Percentiles rank a stretch among this genome's conserved stretches.
phyloP scores from a whole-genome alignment of 1,284 basidiomycete genomes.

The Wolfiporia cocos region DNA sequence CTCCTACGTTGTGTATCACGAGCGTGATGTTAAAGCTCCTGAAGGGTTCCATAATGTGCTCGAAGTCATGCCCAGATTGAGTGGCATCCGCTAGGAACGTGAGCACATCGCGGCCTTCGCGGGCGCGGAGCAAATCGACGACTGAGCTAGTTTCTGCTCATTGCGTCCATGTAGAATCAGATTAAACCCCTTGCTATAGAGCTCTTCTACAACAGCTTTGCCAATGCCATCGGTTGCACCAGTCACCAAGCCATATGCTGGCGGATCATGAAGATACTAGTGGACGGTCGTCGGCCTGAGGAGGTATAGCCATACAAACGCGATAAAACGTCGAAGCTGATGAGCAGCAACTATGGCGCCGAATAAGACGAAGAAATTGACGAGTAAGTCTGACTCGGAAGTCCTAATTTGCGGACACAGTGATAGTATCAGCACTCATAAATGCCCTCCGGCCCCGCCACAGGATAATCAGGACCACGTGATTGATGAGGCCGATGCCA shows the following conservation, averaged over 20 bases:
- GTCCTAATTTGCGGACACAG: no score
- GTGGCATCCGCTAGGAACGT: conserved; percentile 24
- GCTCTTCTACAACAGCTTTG: conserved; percentile 19
- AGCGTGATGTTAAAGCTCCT: conserved; percentile 23
- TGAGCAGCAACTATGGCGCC: no score
- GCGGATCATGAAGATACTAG: conserved; percentile 18
- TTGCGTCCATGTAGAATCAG: conserved; percentile 26
- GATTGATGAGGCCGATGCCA: no score
- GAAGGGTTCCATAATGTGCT: conserved; percentile 15
- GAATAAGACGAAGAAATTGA: no score
- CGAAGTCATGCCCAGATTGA: conserved; percentile 18
- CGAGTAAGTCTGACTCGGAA: no score
- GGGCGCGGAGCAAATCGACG: conserved; percentile 15
- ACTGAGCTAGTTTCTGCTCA: conserved; percentile 21
- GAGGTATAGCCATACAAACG: conserved; percentile 22
- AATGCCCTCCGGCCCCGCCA: no score
- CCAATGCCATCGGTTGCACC: conserved; percentile 27
- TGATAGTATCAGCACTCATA: no score
- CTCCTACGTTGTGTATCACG: conserved; percentile 25
- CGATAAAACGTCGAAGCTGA: conserved; percentile 13
- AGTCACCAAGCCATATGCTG: conserved; percentile 23
- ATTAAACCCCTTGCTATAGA: conserved; percentile 24
- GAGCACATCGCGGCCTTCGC: conserved; percentile 13
- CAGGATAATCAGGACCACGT: no score
- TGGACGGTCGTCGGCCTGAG: conserved; percentile 17